Evolutionary conservation across 306 rosid genomes (phyloP).

Genomic region (Nissolia schottii): DNA sequence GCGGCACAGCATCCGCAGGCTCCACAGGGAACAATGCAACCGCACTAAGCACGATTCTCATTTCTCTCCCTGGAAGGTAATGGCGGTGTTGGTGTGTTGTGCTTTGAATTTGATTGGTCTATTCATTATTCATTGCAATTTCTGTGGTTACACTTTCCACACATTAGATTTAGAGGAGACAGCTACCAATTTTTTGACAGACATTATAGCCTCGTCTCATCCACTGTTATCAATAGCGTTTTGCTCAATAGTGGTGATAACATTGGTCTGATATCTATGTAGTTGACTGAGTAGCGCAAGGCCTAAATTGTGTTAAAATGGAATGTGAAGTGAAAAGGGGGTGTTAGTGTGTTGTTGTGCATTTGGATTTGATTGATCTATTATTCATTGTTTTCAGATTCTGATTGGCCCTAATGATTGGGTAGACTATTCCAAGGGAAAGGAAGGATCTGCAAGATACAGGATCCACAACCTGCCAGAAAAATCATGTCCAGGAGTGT

Average conservation of each 20-base stretch:
- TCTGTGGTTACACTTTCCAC: background rate
- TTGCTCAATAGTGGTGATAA: too few species aligned
- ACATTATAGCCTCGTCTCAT: too few species aligned
- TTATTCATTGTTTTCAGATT: conserved; percentile 41
- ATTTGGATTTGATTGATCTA: background rate
- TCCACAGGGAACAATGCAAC: conserved; percentile 65
- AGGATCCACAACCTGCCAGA: conserved; percentile 67
- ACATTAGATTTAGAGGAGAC: background rate
- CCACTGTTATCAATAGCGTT: too few species aligned
- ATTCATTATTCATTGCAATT: too few species aligned
- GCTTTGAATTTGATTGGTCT: too few species aligned
- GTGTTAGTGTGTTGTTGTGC: background rate
- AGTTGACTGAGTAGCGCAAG: too few species aligned
- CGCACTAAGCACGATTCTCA: conserved; percentile 60
- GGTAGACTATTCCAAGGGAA: conserved; percentile 61
- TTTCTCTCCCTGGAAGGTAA: conserved; percentile 84
- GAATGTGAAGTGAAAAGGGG: background rate
- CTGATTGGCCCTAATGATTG: conserved; percentile 80
- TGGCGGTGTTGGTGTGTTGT: too few species aligned
- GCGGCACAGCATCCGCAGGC: background rate
- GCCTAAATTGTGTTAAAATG: too few species aligned
- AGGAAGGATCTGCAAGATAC: conserved; percentile 66
- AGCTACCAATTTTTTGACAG: background rate
- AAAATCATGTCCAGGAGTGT: conserved; percentile 55
- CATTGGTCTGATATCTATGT: too few species aligned